A percentile compares a stretch with the other conserved stretches of the same genome.
These are phyloP conservation scores for Limonium bicolor DNA, from an alignment of 148 eudicot genomes.

Conservation along the genomic window DNA sequence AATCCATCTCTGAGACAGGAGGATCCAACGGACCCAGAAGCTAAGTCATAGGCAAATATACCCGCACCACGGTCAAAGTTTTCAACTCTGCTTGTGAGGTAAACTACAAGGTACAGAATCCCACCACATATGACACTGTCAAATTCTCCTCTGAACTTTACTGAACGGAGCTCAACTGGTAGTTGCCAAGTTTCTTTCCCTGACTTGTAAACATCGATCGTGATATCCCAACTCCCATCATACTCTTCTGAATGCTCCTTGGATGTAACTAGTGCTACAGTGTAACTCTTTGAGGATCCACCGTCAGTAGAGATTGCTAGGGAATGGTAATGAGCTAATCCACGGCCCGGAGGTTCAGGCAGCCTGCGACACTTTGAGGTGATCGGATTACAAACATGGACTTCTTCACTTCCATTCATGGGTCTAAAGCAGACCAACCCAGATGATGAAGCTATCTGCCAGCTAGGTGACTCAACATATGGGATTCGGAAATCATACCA, in stretches of 20 bases:
- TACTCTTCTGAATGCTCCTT: constrained; percentile 17
- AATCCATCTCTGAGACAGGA: constrained; percentile 7
- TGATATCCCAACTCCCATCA: constrained; percentile 16
- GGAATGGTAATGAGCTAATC: constrained; percentile 18
- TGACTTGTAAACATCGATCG: constrained; percentile 23
- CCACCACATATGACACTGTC: constrained; percentile 23
- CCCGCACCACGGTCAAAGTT: constrained; percentile 10
- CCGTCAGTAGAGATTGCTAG: constrained; percentile 26
- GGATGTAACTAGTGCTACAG: constrained; percentile 19
- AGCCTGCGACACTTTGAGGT: constrained; percentile 13
- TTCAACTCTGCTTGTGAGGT: neutral
- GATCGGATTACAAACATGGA: constrained; percentile 30
- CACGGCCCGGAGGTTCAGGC: constrained; percentile 11
- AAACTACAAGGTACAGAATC: constrained; percentile 25
- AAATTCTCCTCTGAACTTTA: constrained; percentile 23
- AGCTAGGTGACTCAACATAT: constrained; percentile 5
- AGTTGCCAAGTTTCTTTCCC: constrained; percentile 15
- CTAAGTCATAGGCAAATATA: constrained; percentile 21
- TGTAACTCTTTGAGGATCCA: constrained; percentile 12
- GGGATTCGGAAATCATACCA: constrained; percentile 28
- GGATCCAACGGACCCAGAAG: constrained; percentile 3
- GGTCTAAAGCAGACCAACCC: constrained; percentile 31
- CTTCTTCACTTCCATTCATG: constrained; percentile 7
- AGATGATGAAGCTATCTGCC: constrained; percentile 23
- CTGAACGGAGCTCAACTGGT: constrained; percentile 8